Conservation (phyloP, 805 yeast species). For the Yarrowia sp. region DNA sequence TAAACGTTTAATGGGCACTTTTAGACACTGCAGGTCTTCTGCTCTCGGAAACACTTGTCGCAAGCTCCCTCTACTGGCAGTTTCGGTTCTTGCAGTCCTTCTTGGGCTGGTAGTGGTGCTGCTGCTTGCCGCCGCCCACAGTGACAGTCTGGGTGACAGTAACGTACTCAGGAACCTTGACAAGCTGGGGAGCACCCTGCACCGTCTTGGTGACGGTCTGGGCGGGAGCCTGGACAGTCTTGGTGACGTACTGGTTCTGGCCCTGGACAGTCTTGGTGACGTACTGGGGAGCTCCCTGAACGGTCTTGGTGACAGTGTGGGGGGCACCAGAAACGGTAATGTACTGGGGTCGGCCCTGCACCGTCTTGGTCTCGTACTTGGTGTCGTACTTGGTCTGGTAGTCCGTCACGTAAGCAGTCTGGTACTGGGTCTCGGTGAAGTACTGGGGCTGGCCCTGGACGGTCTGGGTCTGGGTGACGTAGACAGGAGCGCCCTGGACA, state of each 20-base stretch:
- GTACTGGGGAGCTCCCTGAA: conserved; percentile 12
- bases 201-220: conserved; percentile 19
- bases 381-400: too few relatives aligned
- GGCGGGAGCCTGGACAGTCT: background rate
- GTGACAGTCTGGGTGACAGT: conserved; percentile 28
- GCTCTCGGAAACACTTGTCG: background rate
- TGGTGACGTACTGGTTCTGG: background rate
- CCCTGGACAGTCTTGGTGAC: conserved; percentile 11
- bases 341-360: background rate
- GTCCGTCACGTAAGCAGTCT: background rate
- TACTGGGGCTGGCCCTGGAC: background rate
- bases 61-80: conserved; percentile 10
- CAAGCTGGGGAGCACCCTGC: conserved; percentile 22
- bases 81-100: conserved; percentile 36
- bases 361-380: background rate
- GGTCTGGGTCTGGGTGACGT: background rate
- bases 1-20: background rate
- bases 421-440: conserved; percentile 2
- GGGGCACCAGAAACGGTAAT: background rate
- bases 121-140: conserved; percentile 4
- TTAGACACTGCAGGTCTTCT: too few relatives aligned
- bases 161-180: conserved; percentile 19
- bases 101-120: conserved; percentile 30
- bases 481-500: background rate
- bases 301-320: conserved; percentile 5